Percentiles rank a stretch among this genome's conserved stretches.
phyloP scores from a whole-genome alignment of 306 rosid genomes.

The Cicer judaicum region DNA sequence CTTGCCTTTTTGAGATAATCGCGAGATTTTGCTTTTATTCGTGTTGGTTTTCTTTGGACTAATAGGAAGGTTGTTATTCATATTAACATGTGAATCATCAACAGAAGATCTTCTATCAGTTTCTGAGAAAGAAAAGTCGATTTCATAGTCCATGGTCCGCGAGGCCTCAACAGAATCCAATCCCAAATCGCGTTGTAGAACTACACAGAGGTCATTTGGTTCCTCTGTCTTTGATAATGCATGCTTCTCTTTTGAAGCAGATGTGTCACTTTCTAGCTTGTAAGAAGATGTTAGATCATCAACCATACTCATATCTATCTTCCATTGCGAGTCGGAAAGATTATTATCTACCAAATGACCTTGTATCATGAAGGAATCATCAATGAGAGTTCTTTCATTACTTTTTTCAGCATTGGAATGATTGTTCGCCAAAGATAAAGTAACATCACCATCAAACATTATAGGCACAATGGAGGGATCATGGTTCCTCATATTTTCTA shows the following conservation, averaged over 20 bases:
- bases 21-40: conserved; percentile 53
- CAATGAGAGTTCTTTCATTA: conserved; percentile 40
- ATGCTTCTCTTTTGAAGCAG: conserved; percentile 45
- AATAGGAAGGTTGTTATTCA: conserved; percentile 44
- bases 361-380: conserved; percentile 74
- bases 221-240: conserved; percentile 45
- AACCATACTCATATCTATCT: conserved; percentile 52
- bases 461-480: conserved; percentile 29
- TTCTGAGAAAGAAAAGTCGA: conserved; percentile 57
- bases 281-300: conserved; percentile 54
- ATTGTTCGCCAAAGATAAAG: conserved; percentile 39
- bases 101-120: conserved; percentile 46
- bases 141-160: conserved; percentile 56
- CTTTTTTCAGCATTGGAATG: conserved; percentile 43
- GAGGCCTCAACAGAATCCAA: conserved; percentile 47
- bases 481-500: conserved; percentile 46
- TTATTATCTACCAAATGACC: conserved; percentile 48
- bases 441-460: conserved; percentile 49
- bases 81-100: conserved; percentile 47
- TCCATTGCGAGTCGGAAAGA: conserved; percentile 57
- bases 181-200: conserved; percentile 58
- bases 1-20: conserved; percentile 44
- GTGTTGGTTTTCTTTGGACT: conserved; percentile 47
- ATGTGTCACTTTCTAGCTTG: conserved; percentile 40
- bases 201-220: conserved; percentile 60